These are phyloP conservation scores for Pulveroboletus sp. DNA, from an alignment of 768 basidiomycete species.

Conservation along the genomic window DNA sequence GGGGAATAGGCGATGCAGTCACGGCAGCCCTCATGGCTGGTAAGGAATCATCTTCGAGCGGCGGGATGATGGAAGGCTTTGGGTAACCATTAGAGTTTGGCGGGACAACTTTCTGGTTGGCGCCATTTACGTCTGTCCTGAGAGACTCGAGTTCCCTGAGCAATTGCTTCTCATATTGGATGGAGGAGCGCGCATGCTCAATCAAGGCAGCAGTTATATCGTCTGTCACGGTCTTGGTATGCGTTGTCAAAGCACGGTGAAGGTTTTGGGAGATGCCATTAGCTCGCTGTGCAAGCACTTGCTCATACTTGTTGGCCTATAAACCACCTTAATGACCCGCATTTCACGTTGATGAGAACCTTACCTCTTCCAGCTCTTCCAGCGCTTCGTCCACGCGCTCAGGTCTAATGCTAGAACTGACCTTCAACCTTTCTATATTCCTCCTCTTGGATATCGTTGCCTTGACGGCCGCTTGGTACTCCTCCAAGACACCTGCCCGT, in stretches of 20 bases:
- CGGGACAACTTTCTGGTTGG: conserved; percentile 55
- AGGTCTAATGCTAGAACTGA: conserved; percentile 78
- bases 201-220: conserved; percentile 88
- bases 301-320: conserved; percentile 89
- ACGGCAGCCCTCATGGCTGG: conserved; percentile 20
- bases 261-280: conserved; percentile 93
- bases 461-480: conserved; percentile 91
- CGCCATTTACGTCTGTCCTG: conserved; percentile 66
- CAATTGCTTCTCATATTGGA: conserved; percentile 88
- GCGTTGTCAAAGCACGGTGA: conserved; percentile 78
- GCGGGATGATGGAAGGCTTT: conserved; percentile 57
- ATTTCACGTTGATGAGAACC: conserved; percentile 9
- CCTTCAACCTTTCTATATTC: conserved; percentile 84
- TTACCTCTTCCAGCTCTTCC: conserved; percentile 89
- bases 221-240: conserved; percentile 84
- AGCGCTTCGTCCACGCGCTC: conserved; percentile 87
- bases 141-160: conserved; percentile 86
- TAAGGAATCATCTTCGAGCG: conserved; percentile 57
- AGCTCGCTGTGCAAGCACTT: conserved; percentile 77
- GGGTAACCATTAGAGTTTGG: conserved; percentile 48
- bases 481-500: conserved; percentile 87
- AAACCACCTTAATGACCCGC: conserved; percentile 9
- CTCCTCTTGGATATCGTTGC: conserved; percentile 89
- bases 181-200: conserved; percentile 87
- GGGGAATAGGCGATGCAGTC: conserved; percentile 23